phyloP scores from a whole-genome alignment of 176 grass and related monocot genomes.

The Tillandsia leiboldiana region DNA sequence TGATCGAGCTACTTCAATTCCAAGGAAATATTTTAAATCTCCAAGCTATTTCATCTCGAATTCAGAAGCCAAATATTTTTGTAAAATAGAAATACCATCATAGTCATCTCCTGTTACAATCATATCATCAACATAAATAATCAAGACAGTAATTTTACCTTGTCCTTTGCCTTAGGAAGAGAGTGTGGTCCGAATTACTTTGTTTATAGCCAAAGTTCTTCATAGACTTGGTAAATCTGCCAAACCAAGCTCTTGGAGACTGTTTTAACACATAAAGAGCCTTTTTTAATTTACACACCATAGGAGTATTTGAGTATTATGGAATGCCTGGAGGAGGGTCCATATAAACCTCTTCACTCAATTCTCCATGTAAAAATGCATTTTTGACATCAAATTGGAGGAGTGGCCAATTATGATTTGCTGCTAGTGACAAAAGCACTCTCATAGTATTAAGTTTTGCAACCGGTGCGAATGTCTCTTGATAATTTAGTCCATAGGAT shows the following conservation, averaged over 20 bases:
- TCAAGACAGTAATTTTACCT: background rate
- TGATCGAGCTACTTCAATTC: background rate
- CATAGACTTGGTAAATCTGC: background rate
- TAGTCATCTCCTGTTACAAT: background rate
- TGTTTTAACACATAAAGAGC: background rate
- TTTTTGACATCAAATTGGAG: no score
- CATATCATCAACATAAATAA: background rate
- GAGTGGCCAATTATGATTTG: background rate
- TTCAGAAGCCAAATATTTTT: background rate
- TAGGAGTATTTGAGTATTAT: background rate
- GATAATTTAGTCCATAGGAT: background rate
- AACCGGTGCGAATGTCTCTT: constrained; percentile 9
- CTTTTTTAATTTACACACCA: background rate
- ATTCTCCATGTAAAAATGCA: no score
- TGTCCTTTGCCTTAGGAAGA: background rate
- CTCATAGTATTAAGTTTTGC: background rate
- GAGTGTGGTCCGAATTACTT: background rate
- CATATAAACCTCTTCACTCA: background rate
- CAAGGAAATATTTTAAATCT: background rate
- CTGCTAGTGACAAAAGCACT: background rate
- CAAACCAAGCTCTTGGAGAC: constrained; percentile 1
- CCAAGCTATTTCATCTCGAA: background rate
- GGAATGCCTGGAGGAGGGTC: background rate
- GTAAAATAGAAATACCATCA: background rate
- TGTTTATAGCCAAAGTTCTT: background rate